Percentiles rank a stretch among this genome's conserved stretches.
Conservation (phyloP, 345 rosid species). For the Eucalyptus marginata region DNA sequence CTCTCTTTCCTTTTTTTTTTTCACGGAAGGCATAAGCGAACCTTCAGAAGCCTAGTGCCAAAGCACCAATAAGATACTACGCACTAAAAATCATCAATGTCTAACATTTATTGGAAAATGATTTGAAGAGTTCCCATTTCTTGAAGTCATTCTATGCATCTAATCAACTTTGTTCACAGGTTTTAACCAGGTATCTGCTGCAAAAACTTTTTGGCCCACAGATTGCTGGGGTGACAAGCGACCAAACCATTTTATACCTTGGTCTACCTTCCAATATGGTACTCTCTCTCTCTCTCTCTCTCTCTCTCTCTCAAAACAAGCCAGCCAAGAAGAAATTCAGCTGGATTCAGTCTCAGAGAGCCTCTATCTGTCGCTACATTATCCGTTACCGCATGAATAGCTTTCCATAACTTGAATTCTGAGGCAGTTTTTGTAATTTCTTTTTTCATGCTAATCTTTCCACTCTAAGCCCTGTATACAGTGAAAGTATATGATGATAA, state of each 20-base stretch:
- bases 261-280: slow-evolving; percentile 90
- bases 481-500: neutral
- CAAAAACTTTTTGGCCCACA: slow-evolving; percentile 50
- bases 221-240: slow-evolving; percentile 49
- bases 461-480: neutral
- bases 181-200: slow-evolving; percentile 55
- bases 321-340: neutral
- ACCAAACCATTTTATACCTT: slow-evolving; percentile 42
- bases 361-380: neutral
- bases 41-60: neutral
- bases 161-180: slow-evolving; percentile 23
- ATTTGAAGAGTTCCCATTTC: neutral
- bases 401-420: slow-evolving; percentile 39
- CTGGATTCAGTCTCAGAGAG: neutral
- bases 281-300: neutral
- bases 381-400: slow-evolving; percentile 33
- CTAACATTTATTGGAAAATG: neutral
- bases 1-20: no score
- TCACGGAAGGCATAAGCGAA: neutral
- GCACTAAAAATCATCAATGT: neutral
- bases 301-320: neutral
- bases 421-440: neutral
- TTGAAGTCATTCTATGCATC: neutral
- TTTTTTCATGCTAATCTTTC: neutral
- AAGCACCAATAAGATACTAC: neutral